Base-by-base conservation (phyloP, 306 rosid species). In the Castanea sativa region DNA sequence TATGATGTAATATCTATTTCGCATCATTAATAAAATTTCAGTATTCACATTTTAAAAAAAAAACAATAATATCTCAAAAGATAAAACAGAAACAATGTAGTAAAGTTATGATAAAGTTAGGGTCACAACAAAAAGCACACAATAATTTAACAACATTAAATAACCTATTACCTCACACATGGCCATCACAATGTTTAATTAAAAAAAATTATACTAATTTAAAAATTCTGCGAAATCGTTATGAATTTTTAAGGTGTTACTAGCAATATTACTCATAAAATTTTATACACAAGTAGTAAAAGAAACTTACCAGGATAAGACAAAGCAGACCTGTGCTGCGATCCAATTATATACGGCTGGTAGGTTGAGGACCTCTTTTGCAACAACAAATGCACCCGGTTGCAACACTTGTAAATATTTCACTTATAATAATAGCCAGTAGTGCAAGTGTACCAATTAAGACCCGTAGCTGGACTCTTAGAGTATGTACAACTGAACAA, bases 351-450 rank as follows among this genome's bases (percentile, higher is more conserved):
- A 23, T 23, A 59, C 88, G 75, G 84, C 81, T 76, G 5, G 91
- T 71, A 63, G 85, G 84, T 4, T 21, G 89, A 61, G 88, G 77
- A 77, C 32, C 84, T 75, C 74, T 86, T 69, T 70, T 78, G 88
- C 97, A 95, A 79, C 97, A 95, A 79, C 99, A 95, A 77, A 90
- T 67, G 53, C 98, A 91, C 29, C 99, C 92, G 2, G 92, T 83
- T 64, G 90, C 76, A 77, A 84, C 88, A 58, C 86, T 89, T 75
- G 92, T 73, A 60, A 83, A 41, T 38, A 89, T 71, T 45, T 90
- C 92, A 74, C 92, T 91, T 60, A 85, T 43, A 90, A 92, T n/a
- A 63, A 95, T 93, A 59, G 92, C 77, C 68, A 90, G 67, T 0
- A 95, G 92, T 8, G 98, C 93, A 23, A 86, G 84, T 63, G 88